Percentiles rank a stretch among this genome's conserved stretches.
These are phyloP conservation scores for Solanum piurae DNA, from an alignment of 257 asterid genomes.

Conservation along the genomic window DNA sequence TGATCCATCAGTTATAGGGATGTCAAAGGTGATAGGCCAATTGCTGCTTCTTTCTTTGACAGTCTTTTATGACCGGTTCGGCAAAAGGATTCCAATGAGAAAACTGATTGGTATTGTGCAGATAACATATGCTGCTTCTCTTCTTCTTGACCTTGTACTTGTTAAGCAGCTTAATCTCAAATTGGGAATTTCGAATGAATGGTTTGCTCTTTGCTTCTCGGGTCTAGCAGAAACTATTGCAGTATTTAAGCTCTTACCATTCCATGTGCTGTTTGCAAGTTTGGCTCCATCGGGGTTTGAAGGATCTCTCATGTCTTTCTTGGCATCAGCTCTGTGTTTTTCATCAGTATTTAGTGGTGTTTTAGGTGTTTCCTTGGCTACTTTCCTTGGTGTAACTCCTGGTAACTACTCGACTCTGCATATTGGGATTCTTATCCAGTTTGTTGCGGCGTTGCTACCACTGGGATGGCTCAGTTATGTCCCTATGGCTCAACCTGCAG, in stretches of 20 bases:
- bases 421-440: conserved; percentile 57
- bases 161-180: conserved; percentile 52
- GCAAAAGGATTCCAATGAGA: conserved; percentile 48
- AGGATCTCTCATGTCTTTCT: conserved; percentile 69
- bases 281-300: conserved; percentile 74
- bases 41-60: conserved; percentile 52
- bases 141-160: conserved; percentile 64
- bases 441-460: conserved; percentile 58
- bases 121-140: conserved; percentile 43
- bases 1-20: conserved; percentile 56
- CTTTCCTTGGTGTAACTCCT: conserved; percentile 48
- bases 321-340: conserved; percentile 62
- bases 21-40: conserved; percentile 84
- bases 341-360: conserved; percentile 62
- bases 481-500: conserved; percentile 23
- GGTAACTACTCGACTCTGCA: conserved; percentile 60
- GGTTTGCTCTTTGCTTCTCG: conserved; percentile 60
- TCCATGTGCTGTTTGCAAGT: conserved; percentile 59
- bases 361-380: conserved; percentile 61
- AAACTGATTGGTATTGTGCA: conserved; percentile 39
- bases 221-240: conserved; percentile 80
- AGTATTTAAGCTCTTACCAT: conserved; percentile 72
- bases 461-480: conserved; percentile 44
- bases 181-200: conserved; percentile 64
- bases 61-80: conserved; percentile 41